Evolutionary conservation across 192 early-diverging fungal genomes (phyloP), one percentile per base, ranked within the genome.

Genomic region (Phlyctochytrium bullatum): DNA sequence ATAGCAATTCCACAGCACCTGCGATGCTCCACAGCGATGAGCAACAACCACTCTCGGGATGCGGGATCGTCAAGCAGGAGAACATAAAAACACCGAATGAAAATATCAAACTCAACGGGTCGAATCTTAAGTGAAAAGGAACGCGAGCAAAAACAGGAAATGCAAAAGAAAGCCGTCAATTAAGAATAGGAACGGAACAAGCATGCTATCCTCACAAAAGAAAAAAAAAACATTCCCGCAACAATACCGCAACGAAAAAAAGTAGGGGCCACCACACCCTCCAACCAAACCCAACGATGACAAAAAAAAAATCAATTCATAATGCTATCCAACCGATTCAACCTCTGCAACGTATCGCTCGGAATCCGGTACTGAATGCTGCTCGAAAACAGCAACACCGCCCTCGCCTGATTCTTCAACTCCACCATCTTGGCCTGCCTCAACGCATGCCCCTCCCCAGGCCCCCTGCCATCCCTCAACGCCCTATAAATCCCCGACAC

Each of bases 341-440:
- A 80, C 59, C 77, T 81, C 4, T 85, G 84, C 73, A 90, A 88
- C 0, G 88, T 89, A 52, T 94, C 93, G 0, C 84, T 77, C 17
- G 94, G 90, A 74, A 96, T 90, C 14, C 90, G 76, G 79, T 92
- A 93, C 78, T 91, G 90, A 59, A 96, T 85, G 67, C 86, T 85
- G 4, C 94, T 92, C 0, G 89, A 89, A 86, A 92, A 93, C 61
- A 90, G 82, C 77, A 91, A 86, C 29, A 96, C 36, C 0, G 86
- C 78, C 50, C 88, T 81, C n/a, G 87, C 87, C 54, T 82, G 80
- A 29, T 80, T 77, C 59, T 83, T 84, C 52, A 90, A 67, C 52
- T 83, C 78, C 51, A 70, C 66, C 66, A 86, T 67, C 29, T 80
- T 73, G 29, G 79, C 75, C 29, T 81, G 61, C 23, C 71, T 34